Evolutionary conservation across 805 yeast genomes (phyloP).

Genomic region (Lipomyces lipofer): DNA sequence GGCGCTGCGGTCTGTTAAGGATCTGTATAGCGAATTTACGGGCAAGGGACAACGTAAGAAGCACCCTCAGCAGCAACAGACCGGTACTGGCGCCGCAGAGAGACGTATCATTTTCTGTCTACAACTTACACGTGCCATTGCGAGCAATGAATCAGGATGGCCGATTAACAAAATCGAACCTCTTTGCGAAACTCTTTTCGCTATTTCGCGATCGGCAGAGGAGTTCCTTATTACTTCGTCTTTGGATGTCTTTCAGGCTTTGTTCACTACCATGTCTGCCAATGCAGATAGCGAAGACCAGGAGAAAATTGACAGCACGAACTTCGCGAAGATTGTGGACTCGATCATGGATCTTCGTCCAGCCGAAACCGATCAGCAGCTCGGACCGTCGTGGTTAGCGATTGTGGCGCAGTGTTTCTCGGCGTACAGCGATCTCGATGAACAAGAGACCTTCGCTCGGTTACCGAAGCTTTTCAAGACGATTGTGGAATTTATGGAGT

Average conservation of each 20-base stretch:
- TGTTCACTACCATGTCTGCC: constrained; percentile 62
- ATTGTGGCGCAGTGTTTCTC: constrained; percentile 80
- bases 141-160: constrained; percentile 75
- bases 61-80: constrained; percentile 37
- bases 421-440: constrained; percentile 55
- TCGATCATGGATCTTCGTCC: constrained; percentile 80
- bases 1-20: constrained; percentile 56
- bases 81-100: constrained; percentile 31
- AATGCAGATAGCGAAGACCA: constrained; percentile 44
- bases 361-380: constrained; percentile 73
- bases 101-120: constrained; percentile 65
- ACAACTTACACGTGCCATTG: constrained; percentile 69
- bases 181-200: constrained; percentile 73
- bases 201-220: constrained; percentile 77
- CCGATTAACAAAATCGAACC: constrained; percentile 67
- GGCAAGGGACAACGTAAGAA: constrained; percentile 40
- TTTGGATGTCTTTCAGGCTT: constrained; percentile 78
- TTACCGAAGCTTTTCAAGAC: constrained; percentile 58
- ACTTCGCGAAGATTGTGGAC: constrained; percentile 62
- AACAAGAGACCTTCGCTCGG: constrained; percentile 53
- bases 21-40: constrained; percentile 43
- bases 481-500: constrained; percentile 63
- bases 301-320: constrained; percentile 55
- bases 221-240: constrained; percentile 81
- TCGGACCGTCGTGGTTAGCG: constrained; percentile 94